phyloP scores from a whole-genome alignment of 495 filamentous ascomycete species.

The Darksidea phi region DNA sequence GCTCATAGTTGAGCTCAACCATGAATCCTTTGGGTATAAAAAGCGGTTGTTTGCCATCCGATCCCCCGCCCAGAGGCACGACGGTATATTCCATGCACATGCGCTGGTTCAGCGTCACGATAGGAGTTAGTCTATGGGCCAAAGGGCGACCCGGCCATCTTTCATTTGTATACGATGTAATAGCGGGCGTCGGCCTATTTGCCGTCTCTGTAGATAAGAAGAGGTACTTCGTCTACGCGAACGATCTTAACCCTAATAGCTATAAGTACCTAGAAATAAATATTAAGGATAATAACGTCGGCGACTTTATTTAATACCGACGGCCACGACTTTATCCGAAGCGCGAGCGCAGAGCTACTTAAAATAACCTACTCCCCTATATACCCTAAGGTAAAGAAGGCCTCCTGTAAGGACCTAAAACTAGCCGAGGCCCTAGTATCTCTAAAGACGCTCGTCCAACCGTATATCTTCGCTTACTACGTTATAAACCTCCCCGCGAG shows the following conservation, averaged over 20 bases:
- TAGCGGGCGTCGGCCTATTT: constrained; percentile 97
- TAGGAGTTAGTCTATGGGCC: constrained; percentile 8
- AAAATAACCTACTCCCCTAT: constrained; percentile 35
- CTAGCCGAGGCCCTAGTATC: constrained; percentile 1
- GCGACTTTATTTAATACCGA: constrained; percentile 76
- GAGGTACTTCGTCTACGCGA: constrained; percentile 91
- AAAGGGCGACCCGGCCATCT: too few species aligned
- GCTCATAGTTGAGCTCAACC: constrained; percentile 44
- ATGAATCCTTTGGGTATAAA: constrained; percentile 46
- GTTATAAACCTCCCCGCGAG: constrained; percentile 95
- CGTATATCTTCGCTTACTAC: constrained; percentile 75
- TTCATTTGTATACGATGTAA: constrained; percentile 96
- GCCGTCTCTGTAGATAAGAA: constrained; percentile 88
- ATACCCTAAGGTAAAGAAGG: constrained; percentile 14
- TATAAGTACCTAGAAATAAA: constrained; percentile 67
- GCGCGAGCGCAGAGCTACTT: constrained; percentile 63
- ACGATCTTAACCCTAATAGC: constrained; percentile 93
- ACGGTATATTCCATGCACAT: constrained; percentile 49
- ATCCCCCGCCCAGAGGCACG: constrained; percentile 54
- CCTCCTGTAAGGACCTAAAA: constrained; percentile 11
- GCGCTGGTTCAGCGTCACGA: constrained; percentile 42
- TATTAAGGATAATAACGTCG: constrained; percentile 76
- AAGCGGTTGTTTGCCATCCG: constrained; percentile 49
- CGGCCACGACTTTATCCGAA: constrained; percentile 74
- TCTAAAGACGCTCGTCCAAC: constrained; percentile 46